Evolutionary conservation across 257 asterid species (phyloP).

Genomic region (Knoxia roxburghii): DNA sequence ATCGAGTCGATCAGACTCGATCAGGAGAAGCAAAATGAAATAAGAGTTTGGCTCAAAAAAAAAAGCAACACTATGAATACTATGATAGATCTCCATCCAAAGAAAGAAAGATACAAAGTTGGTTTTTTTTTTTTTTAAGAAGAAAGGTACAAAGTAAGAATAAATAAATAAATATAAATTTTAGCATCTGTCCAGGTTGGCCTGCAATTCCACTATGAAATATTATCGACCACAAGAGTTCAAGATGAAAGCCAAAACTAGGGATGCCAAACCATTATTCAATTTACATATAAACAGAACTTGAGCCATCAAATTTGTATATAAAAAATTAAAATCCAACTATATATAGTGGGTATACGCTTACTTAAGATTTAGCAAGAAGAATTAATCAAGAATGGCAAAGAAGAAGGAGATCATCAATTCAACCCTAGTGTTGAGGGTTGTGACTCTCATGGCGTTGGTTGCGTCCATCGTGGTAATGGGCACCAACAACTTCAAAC

Average conservation of each 20-base stretch:
- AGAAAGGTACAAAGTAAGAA: conserved; percentile 51
- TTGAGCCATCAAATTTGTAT: background rate
- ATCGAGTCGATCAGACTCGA: no score
- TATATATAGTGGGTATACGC: no score
- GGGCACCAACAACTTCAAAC: conserved; percentile 34
- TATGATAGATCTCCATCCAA: no score
- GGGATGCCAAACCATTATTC: no score
- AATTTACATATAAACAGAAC: background rate
- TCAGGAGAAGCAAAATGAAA: no score
- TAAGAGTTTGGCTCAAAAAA: no score
- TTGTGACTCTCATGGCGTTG: conserved; percentile 32
- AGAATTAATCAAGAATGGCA: conserved; percentile 16
- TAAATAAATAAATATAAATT: background rate
- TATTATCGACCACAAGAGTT: background rate
- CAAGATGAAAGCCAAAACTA: background rate
- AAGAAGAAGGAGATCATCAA: conserved; percentile 13
- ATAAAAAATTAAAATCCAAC: no score
- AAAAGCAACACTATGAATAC: no score
- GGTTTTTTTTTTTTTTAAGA: no score
- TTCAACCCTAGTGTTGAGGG: conserved; percentile 27
- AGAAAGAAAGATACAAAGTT: no score
- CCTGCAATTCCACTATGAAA: background rate
- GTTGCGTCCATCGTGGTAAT: conserved; percentile 42
- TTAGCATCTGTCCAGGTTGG: background rate
- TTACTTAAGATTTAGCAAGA: no score